Base-by-base conservation (phyloP, 345 rosid genomes). In the Iberis pinnata region DNA sequence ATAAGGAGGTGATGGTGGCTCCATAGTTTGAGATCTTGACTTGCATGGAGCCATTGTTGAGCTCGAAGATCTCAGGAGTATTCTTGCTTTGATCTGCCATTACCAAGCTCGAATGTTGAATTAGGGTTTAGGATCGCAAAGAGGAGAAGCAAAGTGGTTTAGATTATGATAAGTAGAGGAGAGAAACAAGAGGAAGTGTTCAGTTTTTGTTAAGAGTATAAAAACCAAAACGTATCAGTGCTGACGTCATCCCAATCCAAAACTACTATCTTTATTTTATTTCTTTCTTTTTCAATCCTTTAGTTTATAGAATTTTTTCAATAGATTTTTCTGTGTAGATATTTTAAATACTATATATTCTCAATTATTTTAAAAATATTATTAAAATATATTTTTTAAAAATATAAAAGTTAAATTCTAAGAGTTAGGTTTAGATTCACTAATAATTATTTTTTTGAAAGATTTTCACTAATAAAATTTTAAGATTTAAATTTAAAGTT, bases 1-100 rank as follows among this genome's bases (percentile, higher is more conserved):
- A 74, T 18, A 87, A 43, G 29, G 95, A 90, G 10, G 83, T 78
- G 77, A 90, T 81, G 70, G 83, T 84, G 76, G 95, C 84, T 16
- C 98, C 95, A 3, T 67, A 75, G 63, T 90, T 84, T 24, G 86
- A 65, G 77, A 87, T 72, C 72, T 75, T 82, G 65, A 84, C 92
- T 40, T 53, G 69, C 88, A 84, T 78, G 60, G 75, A 59, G 12
- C 95, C 95, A 71, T 90, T 87, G 78, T 73, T 70, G 71, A 90
- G 92, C 63, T 84, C 95, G 56, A 82, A 84, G 60, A 90, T 63
- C 68, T 80, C 63, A 7, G 95, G 81, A 18, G 25, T 33, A 1
- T 71, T 69, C 42, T 43, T 64, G 62, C 56, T 75, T 43, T 75
- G 79, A 29, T 77, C 82, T 6, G 86, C 78, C 97, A 86, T 89